Base-by-base conservation (phyloP, 345 rosid genomes). In the Lepidium aucheri region DNA sequence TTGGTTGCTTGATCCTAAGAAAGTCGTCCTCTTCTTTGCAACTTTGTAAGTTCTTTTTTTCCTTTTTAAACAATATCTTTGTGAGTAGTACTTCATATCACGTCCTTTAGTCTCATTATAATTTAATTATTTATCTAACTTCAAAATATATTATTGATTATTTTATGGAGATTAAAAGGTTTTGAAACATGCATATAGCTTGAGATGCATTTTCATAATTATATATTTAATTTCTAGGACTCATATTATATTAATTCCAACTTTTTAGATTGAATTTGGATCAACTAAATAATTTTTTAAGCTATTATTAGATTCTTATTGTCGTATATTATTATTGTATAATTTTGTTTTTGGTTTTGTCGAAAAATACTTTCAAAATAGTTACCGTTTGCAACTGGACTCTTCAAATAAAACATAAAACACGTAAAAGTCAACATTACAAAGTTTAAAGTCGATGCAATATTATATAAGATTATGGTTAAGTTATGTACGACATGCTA, bases 1-100 rank as follows among this genome's bases (percentile, higher is more conserved):
- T 43, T 86, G 96, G 99, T 55, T 64, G 33, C 62, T 88, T 54
- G 96, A 94, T 77, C 99, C 99, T 7, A 90, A 81, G 81, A 88
- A 89, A 79, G 74, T 94, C 50, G 90, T 94, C 45, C 63, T 90
- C 79, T 73, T 94, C 60, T 94, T 94, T 39, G 99, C 99, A 53
- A 85, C 96, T 16, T 67, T 94, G 99, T 90, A 70, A 80, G 96
- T 80, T 28, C 7, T 28, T 28, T 3, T 28, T 28, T n/a, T n/a
- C n/a, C 7, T 5, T 0, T 28, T 1, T 5, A 28, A 28, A 5
- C 30, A 28, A 28, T 28, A 28, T 28, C 32, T 28, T 0, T 28
- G 32, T 28, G 32, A 28, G 7, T 26, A 26, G 30, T 5, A n/a
- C n/a, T n/a, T 26, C 30, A 28, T 24, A 22, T 5, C 39, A 24